phyloP scores from a whole-genome alignment of 2,329 filamentous ascomycete genomes.

The Phialophora verrucosa region DNA sequence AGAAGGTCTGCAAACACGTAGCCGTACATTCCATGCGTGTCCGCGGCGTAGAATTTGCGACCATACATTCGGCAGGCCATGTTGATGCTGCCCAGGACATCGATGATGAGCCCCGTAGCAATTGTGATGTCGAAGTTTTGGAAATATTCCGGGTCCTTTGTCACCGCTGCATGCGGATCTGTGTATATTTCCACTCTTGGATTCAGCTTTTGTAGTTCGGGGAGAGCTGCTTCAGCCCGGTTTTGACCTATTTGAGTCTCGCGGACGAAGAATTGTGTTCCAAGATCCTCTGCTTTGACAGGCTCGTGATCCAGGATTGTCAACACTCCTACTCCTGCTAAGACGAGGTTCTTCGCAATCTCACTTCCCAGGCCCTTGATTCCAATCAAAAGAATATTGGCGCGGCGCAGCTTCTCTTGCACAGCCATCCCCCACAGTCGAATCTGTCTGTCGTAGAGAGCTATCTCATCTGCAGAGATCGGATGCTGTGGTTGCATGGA shows the following conservation, averaged over 20 bases:
- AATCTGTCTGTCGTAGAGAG: constrained; percentile 95
- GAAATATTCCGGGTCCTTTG: constrained; percentile 76
- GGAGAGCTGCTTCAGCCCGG: constrained; percentile 78
- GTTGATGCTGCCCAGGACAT: constrained; percentile 78
- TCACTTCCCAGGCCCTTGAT: constrained; percentile 90
- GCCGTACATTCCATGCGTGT: constrained; percentile 87
- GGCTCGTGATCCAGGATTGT: constrained; percentile 81
- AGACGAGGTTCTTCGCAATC: constrained; percentile 94
- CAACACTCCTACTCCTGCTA: constrained; percentile 88
- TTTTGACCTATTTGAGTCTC: constrained; percentile 77
- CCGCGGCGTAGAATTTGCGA: constrained; percentile 86
- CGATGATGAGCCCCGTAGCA: constrained; percentile 82
- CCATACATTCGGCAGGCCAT: constrained; percentile 79
- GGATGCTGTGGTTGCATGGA: constrained; percentile 25
- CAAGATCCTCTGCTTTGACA: constrained; percentile 80
- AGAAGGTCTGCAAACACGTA: constrained; percentile 95
- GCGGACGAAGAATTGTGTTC: constrained; percentile 80
- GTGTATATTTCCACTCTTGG: constrained; percentile 79
- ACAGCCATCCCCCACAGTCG: constrained; percentile 96
- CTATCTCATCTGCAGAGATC: constrained; percentile 79
- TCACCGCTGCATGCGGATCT: constrained; percentile 70
- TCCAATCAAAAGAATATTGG: constrained; percentile 87
- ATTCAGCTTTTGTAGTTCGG: constrained; percentile 84
- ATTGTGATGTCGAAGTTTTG: constrained; percentile 82
- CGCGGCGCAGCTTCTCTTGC: constrained; percentile 85